These are phyloP conservation scores for Angophora floribunda DNA, from an alignment of 345 rosid genomes.

Conservation along the genomic window DNA sequence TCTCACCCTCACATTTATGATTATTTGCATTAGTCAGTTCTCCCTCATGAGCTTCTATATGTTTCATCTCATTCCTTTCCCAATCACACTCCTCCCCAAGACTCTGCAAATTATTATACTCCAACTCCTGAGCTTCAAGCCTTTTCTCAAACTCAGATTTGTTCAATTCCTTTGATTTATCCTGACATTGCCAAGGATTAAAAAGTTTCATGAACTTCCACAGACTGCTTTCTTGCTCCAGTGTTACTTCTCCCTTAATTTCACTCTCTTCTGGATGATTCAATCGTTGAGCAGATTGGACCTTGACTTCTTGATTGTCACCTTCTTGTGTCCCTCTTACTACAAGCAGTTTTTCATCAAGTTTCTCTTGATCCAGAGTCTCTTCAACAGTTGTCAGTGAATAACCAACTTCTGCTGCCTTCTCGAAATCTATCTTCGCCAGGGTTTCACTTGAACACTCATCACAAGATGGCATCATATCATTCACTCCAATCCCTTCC, in stretches of 20 bases:
- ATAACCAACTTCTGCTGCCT: conserved; percentile 18
- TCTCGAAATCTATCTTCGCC: conserved; percentile 9
- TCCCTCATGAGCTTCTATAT: background rate
- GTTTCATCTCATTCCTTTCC: background rate
- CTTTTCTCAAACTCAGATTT: conserved; percentile 8
- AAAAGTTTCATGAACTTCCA: background rate
- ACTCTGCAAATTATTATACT: conserved; percentile 5
- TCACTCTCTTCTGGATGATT: conserved; percentile 21
- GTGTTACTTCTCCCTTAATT: conserved; percentile 6
- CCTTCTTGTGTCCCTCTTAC: conserved; percentile 11
- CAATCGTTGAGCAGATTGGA: conserved; percentile 12
- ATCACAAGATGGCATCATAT: conserved; percentile 10
- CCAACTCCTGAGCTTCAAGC: conserved; percentile 10
- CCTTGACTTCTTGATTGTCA: conserved; percentile 4
- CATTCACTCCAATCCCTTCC: conserved; percentile 20
- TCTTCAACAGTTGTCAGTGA: conserved; percentile 17
- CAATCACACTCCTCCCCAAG: background rate
- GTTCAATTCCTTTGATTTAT: conserved; percentile 17
- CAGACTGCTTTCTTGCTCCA: background rate
- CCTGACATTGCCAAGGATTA: background rate
- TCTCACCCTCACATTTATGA: background rate
- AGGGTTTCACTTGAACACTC: conserved; percentile 15
- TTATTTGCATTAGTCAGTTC: background rate
- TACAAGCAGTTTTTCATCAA: conserved; percentile 9
- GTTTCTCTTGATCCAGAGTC: conserved; percentile 12